Conservation (phyloP, 345 rosid species). For the Pugionium dolabratum region DNA sequence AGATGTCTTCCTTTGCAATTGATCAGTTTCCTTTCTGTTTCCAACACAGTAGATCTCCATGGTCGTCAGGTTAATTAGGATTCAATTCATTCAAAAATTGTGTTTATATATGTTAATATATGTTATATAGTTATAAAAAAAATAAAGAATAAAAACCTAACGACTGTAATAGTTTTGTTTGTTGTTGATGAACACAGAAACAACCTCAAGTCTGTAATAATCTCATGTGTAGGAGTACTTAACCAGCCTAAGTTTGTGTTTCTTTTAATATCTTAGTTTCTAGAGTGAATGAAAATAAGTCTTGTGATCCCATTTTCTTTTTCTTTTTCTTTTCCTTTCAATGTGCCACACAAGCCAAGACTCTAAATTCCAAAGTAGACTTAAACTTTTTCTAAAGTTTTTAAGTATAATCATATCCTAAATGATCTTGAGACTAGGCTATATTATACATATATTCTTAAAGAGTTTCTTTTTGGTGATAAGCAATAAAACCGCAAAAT, state of each 20-base stretch:
- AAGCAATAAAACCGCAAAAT: too few species aligned
- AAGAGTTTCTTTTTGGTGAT: too few species aligned
- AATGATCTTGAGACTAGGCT: too few species aligned
- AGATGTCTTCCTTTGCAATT: conserved; percentile 50
- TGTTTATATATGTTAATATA: conserved; percentile 41
- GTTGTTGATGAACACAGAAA: background rate
- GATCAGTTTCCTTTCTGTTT: conserved; percentile 45
- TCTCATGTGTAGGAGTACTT: conserved; percentile 11
- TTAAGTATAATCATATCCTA: background rate
- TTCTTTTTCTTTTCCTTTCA: background rate
- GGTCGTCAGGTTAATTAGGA: conserved; percentile 46
- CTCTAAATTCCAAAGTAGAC: background rate
- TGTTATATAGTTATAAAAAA: conserved; percentile 24
- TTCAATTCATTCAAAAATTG: conserved; percentile 50
- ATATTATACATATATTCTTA: too few species aligned
- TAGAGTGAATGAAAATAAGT: conserved; percentile 15
- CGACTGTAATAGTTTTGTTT: conserved; percentile 13
- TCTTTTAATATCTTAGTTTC: conserved; percentile 1
- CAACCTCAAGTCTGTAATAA: conserved; percentile 4
- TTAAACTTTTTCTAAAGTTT: background rate
- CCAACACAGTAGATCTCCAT: conserved; percentile 45
- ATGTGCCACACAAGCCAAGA: conserved; percentile 13
- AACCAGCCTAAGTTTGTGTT: conserved; percentile 11
- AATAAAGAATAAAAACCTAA: conserved; percentile 19
- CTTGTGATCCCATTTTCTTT: background rate